Evolutionary conservation across 2,329 filamentous ascomycete genomes (phyloP).

Genomic region (Podosphaera leucotricha): DNA sequence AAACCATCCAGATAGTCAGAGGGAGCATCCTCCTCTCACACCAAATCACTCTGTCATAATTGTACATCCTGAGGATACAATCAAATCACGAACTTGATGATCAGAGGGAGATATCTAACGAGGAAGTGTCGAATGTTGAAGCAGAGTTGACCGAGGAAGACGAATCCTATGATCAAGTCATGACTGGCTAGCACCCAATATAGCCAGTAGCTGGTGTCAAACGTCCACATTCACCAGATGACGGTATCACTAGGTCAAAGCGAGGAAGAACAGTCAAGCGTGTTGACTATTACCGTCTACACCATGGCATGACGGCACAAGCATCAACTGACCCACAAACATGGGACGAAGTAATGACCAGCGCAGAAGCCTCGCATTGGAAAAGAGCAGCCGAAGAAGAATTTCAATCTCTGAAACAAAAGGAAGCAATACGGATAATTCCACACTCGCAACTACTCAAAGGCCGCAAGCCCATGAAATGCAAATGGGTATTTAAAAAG

Average conservation of each 20-base stretch:
- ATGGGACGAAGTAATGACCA: not conserved
- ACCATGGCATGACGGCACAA: slow-evolving; percentile 1
- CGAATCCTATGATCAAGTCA: not conserved
- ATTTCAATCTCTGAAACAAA: not conserved
- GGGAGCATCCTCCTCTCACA: not conserved
- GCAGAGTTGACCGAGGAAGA: not conserved
- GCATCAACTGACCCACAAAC: not conserved
- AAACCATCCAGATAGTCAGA: not conserved
- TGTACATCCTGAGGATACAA: not conserved
- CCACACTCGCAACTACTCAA: not conserved
- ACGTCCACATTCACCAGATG: not conserved
- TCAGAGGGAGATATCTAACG: not conserved
- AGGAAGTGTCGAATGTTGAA: not conserved
- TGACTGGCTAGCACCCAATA: not conserved
- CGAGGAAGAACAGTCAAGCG: not conserved
- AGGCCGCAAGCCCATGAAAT: slow-evolving; percentile 1
- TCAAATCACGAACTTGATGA: not conserved
- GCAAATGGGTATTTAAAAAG: slow-evolving; percentile 1
- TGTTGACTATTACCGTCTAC: not conserved
- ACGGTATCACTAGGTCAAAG: not conserved
- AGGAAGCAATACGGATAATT: not conserved
- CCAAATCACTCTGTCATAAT: not conserved
- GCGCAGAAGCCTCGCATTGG: not conserved
- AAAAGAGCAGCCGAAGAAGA: not conserved
- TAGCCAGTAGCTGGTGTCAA: not conserved